Conservation (phyloP, 371 early-diverging fungal species). For the Mucor irregularis region DNA sequence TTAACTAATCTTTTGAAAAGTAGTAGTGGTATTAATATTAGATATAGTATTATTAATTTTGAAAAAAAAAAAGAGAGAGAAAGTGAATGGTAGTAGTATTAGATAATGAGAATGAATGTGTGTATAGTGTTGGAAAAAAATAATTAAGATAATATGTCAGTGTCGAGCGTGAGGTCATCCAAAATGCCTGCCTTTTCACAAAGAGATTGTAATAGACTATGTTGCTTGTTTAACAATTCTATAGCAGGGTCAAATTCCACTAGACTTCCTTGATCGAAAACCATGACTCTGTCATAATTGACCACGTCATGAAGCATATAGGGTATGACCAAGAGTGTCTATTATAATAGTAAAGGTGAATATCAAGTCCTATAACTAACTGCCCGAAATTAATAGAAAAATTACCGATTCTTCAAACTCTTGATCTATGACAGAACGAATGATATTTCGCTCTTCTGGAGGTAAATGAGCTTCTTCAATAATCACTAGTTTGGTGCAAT, state of each 20-base stretch:
- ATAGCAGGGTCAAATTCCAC: slow-evolving; percentile 77
- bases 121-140: background rate
- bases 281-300: slow-evolving; percentile 57
- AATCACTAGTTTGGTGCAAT: slow-evolving; percentile 67
- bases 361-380: background rate
- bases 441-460: slow-evolving; percentile 69
- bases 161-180: slow-evolving; percentile 25
- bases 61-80: no score
- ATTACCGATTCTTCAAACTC: slow-evolving; percentile 71
- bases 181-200: slow-evolving; percentile 36
- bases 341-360: slow-evolving; percentile 9
- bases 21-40: background rate
- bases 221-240: slow-evolving; percentile 32
- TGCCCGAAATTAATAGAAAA: background rate
- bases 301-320: slow-evolving; percentile 73
- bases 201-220: slow-evolving; percentile 31
- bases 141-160: slow-evolving; percentile 11
- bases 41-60: background rate
- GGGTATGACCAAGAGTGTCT: slow-evolving; percentile 85
- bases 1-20: background rate
- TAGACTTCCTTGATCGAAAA: slow-evolving; percentile 71
- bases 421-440: slow-evolving; percentile 79
- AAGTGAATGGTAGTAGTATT: no score
- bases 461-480: slow-evolving; percentile 79
- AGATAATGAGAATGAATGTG: background rate